A percentile compares a stretch with the other conserved stretches of the same genome.
These are phyloP conservation scores for Stachybotrys chlorohalonatus DNA, from an alignment of 2,329 filamentous ascomycete species.

Conservation along the genomic window DNA sequence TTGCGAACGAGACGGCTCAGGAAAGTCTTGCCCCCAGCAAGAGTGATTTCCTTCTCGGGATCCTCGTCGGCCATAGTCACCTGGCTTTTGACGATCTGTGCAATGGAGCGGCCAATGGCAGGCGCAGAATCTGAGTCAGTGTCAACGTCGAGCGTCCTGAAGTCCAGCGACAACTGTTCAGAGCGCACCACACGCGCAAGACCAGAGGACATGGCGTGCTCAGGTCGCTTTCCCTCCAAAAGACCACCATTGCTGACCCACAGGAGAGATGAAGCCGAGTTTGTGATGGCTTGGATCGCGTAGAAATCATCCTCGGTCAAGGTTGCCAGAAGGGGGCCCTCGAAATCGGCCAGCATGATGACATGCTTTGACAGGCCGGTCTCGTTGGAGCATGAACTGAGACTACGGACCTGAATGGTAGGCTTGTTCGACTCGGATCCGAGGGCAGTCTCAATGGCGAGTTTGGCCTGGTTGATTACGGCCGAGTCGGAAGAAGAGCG, in stretches of 20 bases:
- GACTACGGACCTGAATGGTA: no score
- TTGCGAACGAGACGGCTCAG: slow-evolving; percentile 15
- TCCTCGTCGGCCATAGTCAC: slow-evolving; percentile 3
- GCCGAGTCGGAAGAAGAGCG: no score
- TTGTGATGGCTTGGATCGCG: slow-evolving; percentile 14
- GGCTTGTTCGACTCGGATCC: no score
- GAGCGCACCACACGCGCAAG: slow-evolving; percentile 13
- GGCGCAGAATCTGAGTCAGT: slow-evolving; percentile 4
- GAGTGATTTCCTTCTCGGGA: slow-evolving; percentile 11
- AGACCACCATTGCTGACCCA: slow-evolving; percentile 18
- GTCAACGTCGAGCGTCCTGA: slow-evolving; percentile 13
- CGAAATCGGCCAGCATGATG: slow-evolving; percentile 18
- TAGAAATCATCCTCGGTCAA: slow-evolving; percentile 15
- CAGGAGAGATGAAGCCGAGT: slow-evolving; percentile 12
- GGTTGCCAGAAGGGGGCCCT: slow-evolving; percentile 15
- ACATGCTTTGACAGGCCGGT: slow-evolving; percentile 7
- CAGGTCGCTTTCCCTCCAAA: slow-evolving; percentile 12
- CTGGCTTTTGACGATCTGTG: slow-evolving; percentile 6
- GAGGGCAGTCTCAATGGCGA: no score
- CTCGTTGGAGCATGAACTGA: no score
- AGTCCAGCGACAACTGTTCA: slow-evolving; percentile 15
- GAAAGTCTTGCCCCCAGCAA: slow-evolving; percentile 11
- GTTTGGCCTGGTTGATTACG: no score
- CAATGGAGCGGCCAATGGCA: slow-evolving; percentile 6
- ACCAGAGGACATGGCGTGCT: slow-evolving; percentile 15